Base-by-base conservation (phyloP, 805 yeast species). In the Vanderwaltozyma tropicalis region DNA sequence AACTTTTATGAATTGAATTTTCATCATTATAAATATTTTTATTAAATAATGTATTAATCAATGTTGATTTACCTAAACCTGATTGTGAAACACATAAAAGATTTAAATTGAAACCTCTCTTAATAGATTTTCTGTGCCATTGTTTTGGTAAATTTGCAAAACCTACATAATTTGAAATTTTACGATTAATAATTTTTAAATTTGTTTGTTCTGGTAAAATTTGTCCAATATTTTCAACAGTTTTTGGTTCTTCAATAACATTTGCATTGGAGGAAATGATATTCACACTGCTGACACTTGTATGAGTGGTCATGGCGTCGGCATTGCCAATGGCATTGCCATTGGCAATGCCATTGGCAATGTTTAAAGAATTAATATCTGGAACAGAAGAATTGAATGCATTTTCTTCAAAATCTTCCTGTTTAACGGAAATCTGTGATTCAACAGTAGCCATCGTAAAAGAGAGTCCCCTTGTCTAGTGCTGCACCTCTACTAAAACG, bases 121-220 rank as follows among this genome's bases (percentile, higher is more conserved):
- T 80, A 44, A 86, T 76, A 2, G 95, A 80, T 63, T 83, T 86
- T 64, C 95, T 78, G 66, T 92, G 97, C 96, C 96, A 92, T 68
- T 92, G 98, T 58, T 88, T 92, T 41, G 98, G 98, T 55, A 92
- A 71, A 64, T 88, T 92, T 48, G 96, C 95, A 65, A 92, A 92
- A 5, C 98, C 98, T 40, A 92, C 98, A 58, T 82, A 88, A 3
- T 94, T 89, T 49, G 80, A 83, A 50, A 89, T 75, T 58, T 86
- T 86, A 51, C 94, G 79, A 50, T 80, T 78, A 52, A 85, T 74
- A 44, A 86, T 68, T 50, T 80, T 80, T 43, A 67, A 50, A 34
- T 65, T 68, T 17, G 67, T 63, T 38, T 59, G 64, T 31, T 60
- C 51, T 13, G 64, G 64, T 28, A 60, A 31, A 6, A 46, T 44